phyloP scores from a whole-genome alignment of 352 stramenopile species.

The Globisporangium barbulae region DNA sequence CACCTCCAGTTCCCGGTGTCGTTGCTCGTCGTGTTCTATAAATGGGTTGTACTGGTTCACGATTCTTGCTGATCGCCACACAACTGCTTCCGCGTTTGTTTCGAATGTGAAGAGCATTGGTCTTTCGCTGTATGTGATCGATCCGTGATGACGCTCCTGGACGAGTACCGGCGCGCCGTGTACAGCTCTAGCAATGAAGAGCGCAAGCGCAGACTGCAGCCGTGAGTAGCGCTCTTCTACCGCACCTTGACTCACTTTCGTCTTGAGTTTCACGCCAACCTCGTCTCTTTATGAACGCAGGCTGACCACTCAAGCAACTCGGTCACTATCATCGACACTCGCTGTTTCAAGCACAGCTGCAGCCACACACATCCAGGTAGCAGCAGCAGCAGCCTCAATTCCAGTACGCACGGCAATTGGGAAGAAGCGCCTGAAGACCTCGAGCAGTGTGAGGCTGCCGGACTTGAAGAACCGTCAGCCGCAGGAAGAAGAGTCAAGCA shows the following conservation, averaged over 20 bases:
- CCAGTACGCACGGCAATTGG: background rate
- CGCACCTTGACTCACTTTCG: background rate
- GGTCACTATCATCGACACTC: background rate
- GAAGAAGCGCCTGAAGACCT: slow-evolving; percentile 14
- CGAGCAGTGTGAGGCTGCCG: slow-evolving; percentile 24
- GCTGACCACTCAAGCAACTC: slow-evolving; percentile 11
- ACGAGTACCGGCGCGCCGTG: slow-evolving; percentile 54
- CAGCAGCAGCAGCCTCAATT: background rate
- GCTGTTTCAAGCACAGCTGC: background rate
- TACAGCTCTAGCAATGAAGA: slow-evolving; percentile 30
- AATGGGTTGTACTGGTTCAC: too few species aligned
- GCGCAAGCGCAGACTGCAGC: slow-evolving; percentile 32
- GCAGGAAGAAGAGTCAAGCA: slow-evolving; percentile 3
- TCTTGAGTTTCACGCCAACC: background rate
- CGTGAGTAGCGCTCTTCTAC: slow-evolving; percentile 23
- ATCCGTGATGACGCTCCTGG: slow-evolving; percentile 55
- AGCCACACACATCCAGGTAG: background rate
- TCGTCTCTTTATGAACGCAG: background rate
- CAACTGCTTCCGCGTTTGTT: background rate
- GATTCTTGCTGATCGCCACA: background rate
- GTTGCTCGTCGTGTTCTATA: too few species aligned
- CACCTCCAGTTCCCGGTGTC: too few species aligned
- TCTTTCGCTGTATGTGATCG: background rate
- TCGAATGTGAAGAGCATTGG: background rate
- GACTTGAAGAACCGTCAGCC: slow-evolving; percentile 7